Percentiles rank a stretch among this genome's conserved stretches.
These are phyloP conservation scores for Trapa bicornis DNA, from an alignment of 345 rosid species.

Conservation along the genomic window DNA sequence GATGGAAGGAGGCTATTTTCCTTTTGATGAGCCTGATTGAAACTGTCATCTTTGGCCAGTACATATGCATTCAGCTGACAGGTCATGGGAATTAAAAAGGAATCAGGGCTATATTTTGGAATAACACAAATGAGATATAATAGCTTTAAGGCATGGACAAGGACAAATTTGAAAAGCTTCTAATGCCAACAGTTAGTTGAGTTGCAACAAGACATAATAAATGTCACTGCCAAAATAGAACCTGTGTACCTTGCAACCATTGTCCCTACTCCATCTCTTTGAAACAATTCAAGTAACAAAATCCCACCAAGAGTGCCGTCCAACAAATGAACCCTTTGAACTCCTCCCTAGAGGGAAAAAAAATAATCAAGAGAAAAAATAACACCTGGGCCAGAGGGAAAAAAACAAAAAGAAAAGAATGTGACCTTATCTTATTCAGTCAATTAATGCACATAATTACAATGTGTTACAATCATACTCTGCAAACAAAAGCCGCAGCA, in stretches of 20 bases:
- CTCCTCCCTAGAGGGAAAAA: slow-evolving; percentile 67
- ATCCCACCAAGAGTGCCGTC: slow-evolving; percentile 89
- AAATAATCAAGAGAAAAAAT: slow-evolving; percentile 11
- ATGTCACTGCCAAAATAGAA: background rate
- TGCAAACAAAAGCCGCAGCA: slow-evolving; percentile 93
- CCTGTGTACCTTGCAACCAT: slow-evolving; percentile 86
- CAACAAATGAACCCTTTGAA: slow-evolving; percentile 87
- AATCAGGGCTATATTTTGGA: no score
- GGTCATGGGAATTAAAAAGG: no score
- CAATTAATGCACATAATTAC: background rate
- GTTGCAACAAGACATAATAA: background rate
- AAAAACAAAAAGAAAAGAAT: background rate
- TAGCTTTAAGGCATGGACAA: background rate
- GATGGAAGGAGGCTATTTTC: no score
- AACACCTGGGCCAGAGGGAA: background rate
- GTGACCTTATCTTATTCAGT: background rate
- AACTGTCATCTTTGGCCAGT: no score
- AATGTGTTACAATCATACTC: slow-evolving; percentile 31
- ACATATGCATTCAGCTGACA: no score
- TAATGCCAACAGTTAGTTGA: background rate
- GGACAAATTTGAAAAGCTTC: background rate
- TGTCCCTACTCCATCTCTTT: slow-evolving; percentile 97
- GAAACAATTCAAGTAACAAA: slow-evolving; percentile 69
- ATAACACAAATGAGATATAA: no score
- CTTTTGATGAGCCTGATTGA: no score